These are phyloP conservation scores for Diaporthe ilicicola DNA, from an alignment of 2,329 filamentous ascomycete genomes.

Conservation along the genomic window DNA sequence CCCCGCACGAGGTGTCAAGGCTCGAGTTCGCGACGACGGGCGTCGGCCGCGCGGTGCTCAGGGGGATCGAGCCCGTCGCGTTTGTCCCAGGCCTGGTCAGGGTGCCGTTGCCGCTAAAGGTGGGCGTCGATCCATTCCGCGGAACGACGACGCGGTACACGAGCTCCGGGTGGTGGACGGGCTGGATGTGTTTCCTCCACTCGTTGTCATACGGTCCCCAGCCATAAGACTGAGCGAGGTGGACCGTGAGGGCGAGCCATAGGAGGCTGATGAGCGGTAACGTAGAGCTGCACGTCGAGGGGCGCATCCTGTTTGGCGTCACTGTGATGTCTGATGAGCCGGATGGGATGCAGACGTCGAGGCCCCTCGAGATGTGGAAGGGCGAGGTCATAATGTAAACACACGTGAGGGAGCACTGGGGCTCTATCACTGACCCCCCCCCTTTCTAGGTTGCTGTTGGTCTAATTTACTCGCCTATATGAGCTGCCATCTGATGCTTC, in stretches of 20 bases:
- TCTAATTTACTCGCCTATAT: slow-evolving; percentile 4
- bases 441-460: not conserved
- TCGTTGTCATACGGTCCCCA: slow-evolving; percentile 21
- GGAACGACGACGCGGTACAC: slow-evolving; percentile 26
- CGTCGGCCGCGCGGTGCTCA: slow-evolving; percentile 21
- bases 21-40: not conserved
- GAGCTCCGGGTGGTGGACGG: slow-evolving; percentile 10
- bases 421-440: not conserved
- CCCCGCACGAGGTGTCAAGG: slow-evolving; percentile 22
- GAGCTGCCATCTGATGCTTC: not conserved
- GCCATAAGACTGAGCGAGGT: slow-evolving; percentile 11
- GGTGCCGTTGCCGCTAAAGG: slow-evolving; percentile 24
- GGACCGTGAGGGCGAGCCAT: not conserved
- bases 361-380: slow-evolving; percentile 14
- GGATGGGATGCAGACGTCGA: not conserved
- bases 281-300: not conserved
- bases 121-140: slow-evolving; percentile 11
- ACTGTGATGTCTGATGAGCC: slow-evolving; percentile 1
- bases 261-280: slow-evolving; percentile 5
- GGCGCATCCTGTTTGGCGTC: slow-evolving; percentile 8
- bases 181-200: slow-evolving; percentile 13
- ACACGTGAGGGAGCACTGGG: slow-evolving; percentile 5
- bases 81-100: slow-evolving; percentile 2
- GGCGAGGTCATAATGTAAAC: slow-evolving; percentile 12
- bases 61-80: slow-evolving; percentile 8